phyloP scores from a whole-genome alignment of 371 early-diverging fungal species.

The Basidiobolus meristosporus region DNA sequence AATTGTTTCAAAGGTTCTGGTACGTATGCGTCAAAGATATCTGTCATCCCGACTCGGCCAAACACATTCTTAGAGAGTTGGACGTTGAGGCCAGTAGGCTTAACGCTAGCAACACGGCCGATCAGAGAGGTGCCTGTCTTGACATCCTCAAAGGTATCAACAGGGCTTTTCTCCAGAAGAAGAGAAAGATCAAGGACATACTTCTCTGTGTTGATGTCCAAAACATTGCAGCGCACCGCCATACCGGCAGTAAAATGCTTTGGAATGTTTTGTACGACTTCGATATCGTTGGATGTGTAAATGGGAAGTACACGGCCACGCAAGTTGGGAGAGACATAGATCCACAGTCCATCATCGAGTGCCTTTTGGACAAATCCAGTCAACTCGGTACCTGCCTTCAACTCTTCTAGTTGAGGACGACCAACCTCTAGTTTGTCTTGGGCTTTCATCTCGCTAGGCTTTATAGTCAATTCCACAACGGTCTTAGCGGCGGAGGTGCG shows the following conservation, averaged over 20 bases:
- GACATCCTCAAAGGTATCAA: slow-evolving; percentile 18
- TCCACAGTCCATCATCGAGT: slow-evolving; percentile 17
- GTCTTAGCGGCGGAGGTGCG: slow-evolving; percentile 13
- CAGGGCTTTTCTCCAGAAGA: slow-evolving; percentile 9
- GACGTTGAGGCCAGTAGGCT: slow-evolving; percentile 20
- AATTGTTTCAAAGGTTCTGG: slow-evolving; percentile 23
- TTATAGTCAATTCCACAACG: slow-evolving; percentile 24
- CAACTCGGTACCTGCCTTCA: slow-evolving; percentile 21
- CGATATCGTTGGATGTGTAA: slow-evolving; percentile 20
- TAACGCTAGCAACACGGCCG: slow-evolving; percentile 24
- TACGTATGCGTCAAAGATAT: slow-evolving; percentile 29
- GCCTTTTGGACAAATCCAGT: slow-evolving; percentile 32
- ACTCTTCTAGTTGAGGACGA: slow-evolving; percentile 9
- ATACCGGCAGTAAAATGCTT: slow-evolving; percentile 27
- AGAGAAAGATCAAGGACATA: slow-evolving; percentile 12
- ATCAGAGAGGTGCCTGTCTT: slow-evolving; percentile 21
- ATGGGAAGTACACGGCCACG: slow-evolving; percentile 21
- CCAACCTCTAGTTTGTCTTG: slow-evolving; percentile 2
- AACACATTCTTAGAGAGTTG: slow-evolving; percentile 22
- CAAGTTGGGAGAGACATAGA: slow-evolving; percentile 16
- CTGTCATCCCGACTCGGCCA: slow-evolving; percentile 37
- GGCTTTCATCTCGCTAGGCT: slow-evolving; percentile 11
- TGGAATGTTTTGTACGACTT: slow-evolving; percentile 15
- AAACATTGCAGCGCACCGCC: slow-evolving; percentile 30
- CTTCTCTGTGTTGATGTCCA: slow-evolving; percentile 19